Evolutionary conservation across 2,329 filamentous ascomycete species (phyloP).

Genomic region (Fusarium bactridioides): DNA sequence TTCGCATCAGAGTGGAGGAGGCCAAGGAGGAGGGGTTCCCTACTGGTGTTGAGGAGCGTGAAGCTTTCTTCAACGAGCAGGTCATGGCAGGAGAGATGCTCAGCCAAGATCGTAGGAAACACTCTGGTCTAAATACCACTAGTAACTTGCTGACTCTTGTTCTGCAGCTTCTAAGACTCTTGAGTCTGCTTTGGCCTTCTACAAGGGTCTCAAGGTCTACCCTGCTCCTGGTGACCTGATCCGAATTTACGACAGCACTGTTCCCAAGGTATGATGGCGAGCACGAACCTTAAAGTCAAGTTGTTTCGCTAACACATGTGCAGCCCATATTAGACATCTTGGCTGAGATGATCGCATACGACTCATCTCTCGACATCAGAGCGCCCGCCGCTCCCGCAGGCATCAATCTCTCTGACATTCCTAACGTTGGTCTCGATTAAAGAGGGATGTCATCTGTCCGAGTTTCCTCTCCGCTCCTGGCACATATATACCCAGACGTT

Average conservation of each 20-base stretch:
- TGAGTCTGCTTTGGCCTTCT: slow-evolving; percentile 93
- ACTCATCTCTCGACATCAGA: slow-evolving; percentile 74
- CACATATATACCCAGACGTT: slow-evolving; percentile 30
- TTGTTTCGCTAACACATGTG: slow-evolving; percentile 27
- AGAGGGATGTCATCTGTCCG: slow-evolving; percentile 20
- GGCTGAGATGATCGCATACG: slow-evolving; percentile 96
- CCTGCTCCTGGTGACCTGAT: slow-evolving; percentile 92
- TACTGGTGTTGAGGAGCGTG: slow-evolving; percentile 87
- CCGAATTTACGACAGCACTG: slow-evolving; percentile 97
- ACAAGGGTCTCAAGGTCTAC: slow-evolving; percentile 98
- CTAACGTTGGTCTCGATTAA: slow-evolving; percentile 64
- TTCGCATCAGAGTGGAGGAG: slow-evolving; percentile 78
- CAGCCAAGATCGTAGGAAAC: slow-evolving; percentile 77
- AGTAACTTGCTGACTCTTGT: slow-evolving; percentile 19
- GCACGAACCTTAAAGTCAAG: background rate
- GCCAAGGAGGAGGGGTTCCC: slow-evolving; percentile 94
- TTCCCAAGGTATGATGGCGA: slow-evolving; percentile 76
- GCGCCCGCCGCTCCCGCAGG: slow-evolving; percentile 46
- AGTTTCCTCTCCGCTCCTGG: slow-evolving; percentile 31
- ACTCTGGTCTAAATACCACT: background rate
- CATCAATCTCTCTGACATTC: slow-evolving; percentile 58
- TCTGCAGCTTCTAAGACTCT: slow-evolving; percentile 69
- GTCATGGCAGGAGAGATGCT: slow-evolving; percentile 88
- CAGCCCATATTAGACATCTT: slow-evolving; percentile 93
- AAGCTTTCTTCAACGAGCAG: slow-evolving; percentile 96